Evolutionary conservation across 139 green algal genomes (phyloP).

Genomic region (Chlorella ohadii): DNA sequence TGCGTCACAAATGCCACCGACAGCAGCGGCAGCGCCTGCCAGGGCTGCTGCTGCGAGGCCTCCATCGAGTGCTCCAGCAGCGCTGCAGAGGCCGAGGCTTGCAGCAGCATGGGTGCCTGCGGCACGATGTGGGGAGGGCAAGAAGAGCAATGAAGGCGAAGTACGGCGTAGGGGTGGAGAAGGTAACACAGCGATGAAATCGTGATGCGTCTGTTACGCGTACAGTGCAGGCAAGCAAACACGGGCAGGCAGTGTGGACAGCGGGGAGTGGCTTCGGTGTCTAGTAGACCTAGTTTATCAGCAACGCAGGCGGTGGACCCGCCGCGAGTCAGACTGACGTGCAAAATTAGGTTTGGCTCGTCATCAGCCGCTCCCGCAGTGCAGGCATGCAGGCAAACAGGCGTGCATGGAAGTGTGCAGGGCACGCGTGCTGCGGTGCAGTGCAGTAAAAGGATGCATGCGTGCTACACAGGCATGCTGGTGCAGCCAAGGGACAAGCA

Average conservation of each 20-base stretch:
- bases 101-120: conserved; percentile 45
- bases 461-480: neutral
- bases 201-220: too few relatives aligned
- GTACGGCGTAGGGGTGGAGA: too few relatives aligned
- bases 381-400: neutral
- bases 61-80: conserved; percentile 48
- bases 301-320: neutral
- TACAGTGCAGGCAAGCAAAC: too few relatives aligned
- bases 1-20: conserved; percentile 59
- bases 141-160: neutral
- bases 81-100: conserved; percentile 42
- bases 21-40: conserved; percentile 53
- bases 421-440: neutral
- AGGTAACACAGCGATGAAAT: too few relatives aligned
- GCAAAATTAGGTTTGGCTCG: conserved; percentile 64
- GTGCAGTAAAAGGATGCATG: neutral
- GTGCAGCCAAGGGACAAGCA: neutral
- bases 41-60: neutral
- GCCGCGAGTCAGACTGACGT: conserved; percentile 70
- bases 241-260: neutral
- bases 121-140: neutral
- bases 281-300: conserved; percentile 14
- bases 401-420: neutral
- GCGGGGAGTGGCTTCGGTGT: neutral
- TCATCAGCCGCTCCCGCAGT: conserved; percentile 44